Evolutionary conservation across 1,139 yeast genomes (phyloP), one percentile per base, ranked within the genome.

Genomic region (Debaryomycetaceae sp.): DNA sequence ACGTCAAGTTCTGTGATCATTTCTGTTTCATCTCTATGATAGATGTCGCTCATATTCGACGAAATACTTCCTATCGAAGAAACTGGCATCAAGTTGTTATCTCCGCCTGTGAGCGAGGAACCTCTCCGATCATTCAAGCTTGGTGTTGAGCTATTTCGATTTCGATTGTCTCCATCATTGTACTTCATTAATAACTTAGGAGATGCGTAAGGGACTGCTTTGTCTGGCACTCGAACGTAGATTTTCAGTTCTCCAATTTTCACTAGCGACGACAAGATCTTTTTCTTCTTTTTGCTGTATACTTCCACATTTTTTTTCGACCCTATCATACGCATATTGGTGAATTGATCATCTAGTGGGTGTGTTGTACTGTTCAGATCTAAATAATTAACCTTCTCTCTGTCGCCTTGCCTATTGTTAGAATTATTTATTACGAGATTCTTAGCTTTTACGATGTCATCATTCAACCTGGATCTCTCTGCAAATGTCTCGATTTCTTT

Each of bases 131-230:
- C 26, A 3, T 33, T 35, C 7, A 11, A 14, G 5, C 19, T 19
- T 9, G 8, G 11, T 15, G 18, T 11, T 5, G 30, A 26, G 8
- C 9, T n/a, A 4, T 24, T 14, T 5, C 31, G 11, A 13, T 18
- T 6, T 14, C 29, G 17, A 14, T 19, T 17, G 22, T 39, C 39
- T 1, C 56, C 58, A 28, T 47, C 56, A 39, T 72, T 72, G 44
- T 70, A 70, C 44, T 60, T 68, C 57, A 58, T 62, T 8, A 72
- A 51, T 33, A 72, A 53, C 41, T 61, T 60, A 1, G 78, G 74
- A 1, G 74, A 61, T 5, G 65, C 52, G 46, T 70, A 71, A 1
- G 68, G 63, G n/a, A 72, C 49, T 5, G 65, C 58, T 37, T 58
- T 60, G 35, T 50, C 50, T 0, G 77, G 77, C 0, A 70, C 65